Percentiles rank a stretch among this genome's conserved stretches.
Conservation (phyloP, 106 monocot species). For the Xerophyta viscosa region DNA sequence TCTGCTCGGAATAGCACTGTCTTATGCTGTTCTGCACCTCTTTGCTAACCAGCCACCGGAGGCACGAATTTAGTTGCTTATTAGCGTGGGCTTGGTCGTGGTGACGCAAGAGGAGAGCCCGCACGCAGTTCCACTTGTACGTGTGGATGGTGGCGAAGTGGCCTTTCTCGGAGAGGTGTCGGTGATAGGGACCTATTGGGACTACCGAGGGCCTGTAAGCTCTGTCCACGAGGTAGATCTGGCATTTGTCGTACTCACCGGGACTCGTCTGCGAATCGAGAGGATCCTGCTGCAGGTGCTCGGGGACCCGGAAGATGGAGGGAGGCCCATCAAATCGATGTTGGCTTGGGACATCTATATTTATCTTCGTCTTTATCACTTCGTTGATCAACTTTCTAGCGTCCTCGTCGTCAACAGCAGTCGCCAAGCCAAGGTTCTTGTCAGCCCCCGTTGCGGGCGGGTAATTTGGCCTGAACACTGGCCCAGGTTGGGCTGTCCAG, state of each 20-base stretch:
- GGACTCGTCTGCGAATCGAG: too few relatives aligned
- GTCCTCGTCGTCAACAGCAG: too few relatives aligned
- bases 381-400: too few relatives aligned
- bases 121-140: constrained; percentile 1
- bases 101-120: constrained; percentile 2
- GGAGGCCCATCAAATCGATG: not conserved
- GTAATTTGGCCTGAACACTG: too few relatives aligned
- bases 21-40: not conserved
- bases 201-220: not conserved
- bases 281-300: not conserved
- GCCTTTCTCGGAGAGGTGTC: not conserved
- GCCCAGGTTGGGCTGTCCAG: too few relatives aligned
- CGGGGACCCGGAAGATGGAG: constrained; percentile 2
- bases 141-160: not conserved
- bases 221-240: too few relatives aligned
- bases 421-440: too few relatives aligned
- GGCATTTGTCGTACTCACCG: too few relatives aligned
- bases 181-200: constrained; percentile 3
- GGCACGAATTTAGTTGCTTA: not conserved
- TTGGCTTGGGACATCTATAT: not conserved
- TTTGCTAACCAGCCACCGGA: not conserved
- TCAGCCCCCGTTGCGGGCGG: too few relatives aligned
- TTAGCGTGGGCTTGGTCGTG: not conserved
- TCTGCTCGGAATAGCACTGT: not conserved
- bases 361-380: too few relatives aligned